Conservation (phyloP, 2,329 filamentous ascomycete genomes). For the Aspergillus glaucus region DNA sequence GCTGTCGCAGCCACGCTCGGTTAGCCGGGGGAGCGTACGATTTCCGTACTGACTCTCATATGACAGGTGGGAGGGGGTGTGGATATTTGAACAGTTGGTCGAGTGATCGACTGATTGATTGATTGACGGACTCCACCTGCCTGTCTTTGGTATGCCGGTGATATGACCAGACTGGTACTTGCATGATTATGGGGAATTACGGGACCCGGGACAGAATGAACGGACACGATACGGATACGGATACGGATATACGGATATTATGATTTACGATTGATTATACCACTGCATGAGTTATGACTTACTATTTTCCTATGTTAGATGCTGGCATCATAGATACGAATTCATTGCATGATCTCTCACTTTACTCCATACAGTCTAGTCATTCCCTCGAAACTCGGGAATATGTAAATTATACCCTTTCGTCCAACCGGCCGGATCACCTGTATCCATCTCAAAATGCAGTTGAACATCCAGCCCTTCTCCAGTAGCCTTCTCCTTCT, state of each 20-base stretch:
- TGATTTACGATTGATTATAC: not conserved
- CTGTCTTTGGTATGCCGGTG: not conserved
- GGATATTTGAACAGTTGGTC: no score
- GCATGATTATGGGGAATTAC: not conserved
- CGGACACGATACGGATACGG: no score
- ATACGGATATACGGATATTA: no score
- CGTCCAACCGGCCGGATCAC: not conserved
- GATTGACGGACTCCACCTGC: not conserved
- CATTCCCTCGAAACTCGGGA: not conserved
- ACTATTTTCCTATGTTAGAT: not conserved
- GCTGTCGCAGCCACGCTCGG: slow-evolving; percentile 11
- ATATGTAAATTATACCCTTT: not conserved
- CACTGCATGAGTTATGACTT: not conserved
- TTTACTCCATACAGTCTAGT: not conserved
- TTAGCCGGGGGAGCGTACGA: slow-evolving; percentile 7
- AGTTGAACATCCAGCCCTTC: not conserved
- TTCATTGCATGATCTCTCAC: not conserved
- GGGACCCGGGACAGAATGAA: no score
- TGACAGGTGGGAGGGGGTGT: no score
- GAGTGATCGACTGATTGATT: not conserved
- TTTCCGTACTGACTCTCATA: slow-evolving; percentile 7
- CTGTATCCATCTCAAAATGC: not conserved
- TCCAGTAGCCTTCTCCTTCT: not conserved
- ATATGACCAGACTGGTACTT: not conserved
- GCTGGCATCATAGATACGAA: not conserved